Conservation (phyloP, 2,329 filamentous ascomycete species). For the Paradendryphiella salina region DNA sequence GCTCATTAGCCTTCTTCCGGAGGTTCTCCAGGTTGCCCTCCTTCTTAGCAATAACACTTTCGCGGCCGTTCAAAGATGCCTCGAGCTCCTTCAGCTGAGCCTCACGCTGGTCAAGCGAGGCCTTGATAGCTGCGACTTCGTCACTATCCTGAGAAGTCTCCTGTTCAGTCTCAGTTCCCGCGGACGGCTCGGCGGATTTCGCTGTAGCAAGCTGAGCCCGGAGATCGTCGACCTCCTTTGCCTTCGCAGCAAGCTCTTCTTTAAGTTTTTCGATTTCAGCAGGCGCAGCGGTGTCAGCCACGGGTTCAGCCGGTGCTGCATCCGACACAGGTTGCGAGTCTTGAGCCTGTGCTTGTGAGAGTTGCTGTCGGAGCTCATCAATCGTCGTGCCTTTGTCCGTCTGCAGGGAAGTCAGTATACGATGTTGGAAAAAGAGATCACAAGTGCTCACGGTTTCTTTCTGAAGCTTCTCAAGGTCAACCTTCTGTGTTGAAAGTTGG, state of each 20-base stretch:
- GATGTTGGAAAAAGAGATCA: not conserved
- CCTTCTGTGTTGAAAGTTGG: slow-evolving; percentile 58
- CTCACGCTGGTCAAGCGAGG: slow-evolving; percentile 39
- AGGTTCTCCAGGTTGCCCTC: slow-evolving; percentile 31
- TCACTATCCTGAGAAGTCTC: slow-evolving; percentile 55
- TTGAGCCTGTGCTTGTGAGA: slow-evolving; percentile 35
- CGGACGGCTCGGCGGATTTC: slow-evolving; percentile 7
- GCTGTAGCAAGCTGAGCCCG: slow-evolving; percentile 43
- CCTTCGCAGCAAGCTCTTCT: slow-evolving; percentile 50
- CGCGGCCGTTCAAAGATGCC: slow-evolving; percentile 48
- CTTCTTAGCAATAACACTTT: slow-evolving; percentile 20
- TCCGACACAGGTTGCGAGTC: slow-evolving; percentile 16
- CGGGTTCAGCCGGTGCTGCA: slow-evolving; percentile 4
- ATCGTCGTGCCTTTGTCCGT: slow-evolving; percentile 49
- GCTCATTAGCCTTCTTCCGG: slow-evolving; percentile 65
- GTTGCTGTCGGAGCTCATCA: slow-evolving; percentile 39
- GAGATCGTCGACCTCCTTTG: slow-evolving; percentile 53
- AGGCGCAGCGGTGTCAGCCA: slow-evolving; percentile 9
- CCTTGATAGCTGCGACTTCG: slow-evolving; percentile 46
- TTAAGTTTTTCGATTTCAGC: slow-evolving; percentile 26
- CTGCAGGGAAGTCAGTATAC: slow-evolving; percentile 28
- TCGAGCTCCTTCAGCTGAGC: slow-evolving; percentile 45
- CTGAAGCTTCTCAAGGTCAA: slow-evolving; percentile 66
- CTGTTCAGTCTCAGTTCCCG: slow-evolving; percentile 11
- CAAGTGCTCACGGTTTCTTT: slow-evolving; percentile 54